A percentile compares a stretch with the other conserved stretches of the same genome.
Evolutionary conservation across 495 filamentous ascomycete species (phyloP).

Genomic region (Aspergillus coremiiformis): DNA sequence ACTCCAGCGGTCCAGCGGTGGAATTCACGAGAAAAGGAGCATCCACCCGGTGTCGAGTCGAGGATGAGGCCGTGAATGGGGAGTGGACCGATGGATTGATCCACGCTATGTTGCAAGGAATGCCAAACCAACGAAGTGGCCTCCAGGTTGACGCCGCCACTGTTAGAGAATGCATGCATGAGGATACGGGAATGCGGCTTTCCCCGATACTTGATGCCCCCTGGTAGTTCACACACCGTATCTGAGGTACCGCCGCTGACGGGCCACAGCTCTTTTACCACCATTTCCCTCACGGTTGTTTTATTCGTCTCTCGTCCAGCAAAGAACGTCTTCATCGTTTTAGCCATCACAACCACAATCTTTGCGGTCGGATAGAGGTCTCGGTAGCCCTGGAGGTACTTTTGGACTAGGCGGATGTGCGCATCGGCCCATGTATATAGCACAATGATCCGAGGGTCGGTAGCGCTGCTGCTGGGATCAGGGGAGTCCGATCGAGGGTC

Average conservation of each 20-base stretch:
- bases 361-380: constrained; percentile 29
- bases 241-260: not conserved
- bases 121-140: constrained; percentile 8
- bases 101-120: not conserved
- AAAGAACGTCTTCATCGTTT: constrained; percentile 11
- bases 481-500: not conserved
- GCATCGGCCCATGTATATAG: constrained; percentile 40
- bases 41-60: constrained; percentile 18
- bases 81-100: not conserved
- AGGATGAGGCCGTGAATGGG: constrained; percentile 12
- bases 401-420: constrained; percentile 29
- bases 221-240: not conserved
- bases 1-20: constrained; percentile 3
- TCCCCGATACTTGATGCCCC: not conserved
- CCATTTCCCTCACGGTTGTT: constrained; percentile 1
- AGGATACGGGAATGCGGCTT: not conserved
- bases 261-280: constrained; percentile 3
- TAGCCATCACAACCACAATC: constrained; percentile 22
- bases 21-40: constrained; percentile 4
- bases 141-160: constrained; percentile 10
- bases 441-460: constrained; percentile 29
- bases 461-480: not conserved
- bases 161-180: constrained; percentile 20
- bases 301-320: constrained; percentile 5
- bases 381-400: constrained; percentile 37